Percentiles rank a stretch among this genome's conserved stretches.
Evolutionary conservation across 805 yeast species (phyloP).

Genomic region (Wickerhamiella allomyrinae): DNA sequence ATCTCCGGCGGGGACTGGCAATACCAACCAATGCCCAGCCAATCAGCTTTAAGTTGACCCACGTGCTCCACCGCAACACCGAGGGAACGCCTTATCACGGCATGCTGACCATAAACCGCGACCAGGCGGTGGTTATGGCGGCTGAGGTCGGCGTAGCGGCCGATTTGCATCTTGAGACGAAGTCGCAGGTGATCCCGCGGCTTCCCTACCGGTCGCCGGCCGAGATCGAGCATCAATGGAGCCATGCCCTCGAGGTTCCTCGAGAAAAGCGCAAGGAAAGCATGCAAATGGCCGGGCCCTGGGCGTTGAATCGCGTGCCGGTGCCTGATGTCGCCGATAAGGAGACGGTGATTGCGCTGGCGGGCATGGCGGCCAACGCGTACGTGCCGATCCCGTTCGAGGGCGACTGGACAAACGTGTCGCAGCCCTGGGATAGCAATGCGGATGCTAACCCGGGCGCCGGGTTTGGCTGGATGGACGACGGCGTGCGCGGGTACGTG

Average conservation of each 20-base stretch:
- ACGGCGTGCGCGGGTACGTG: conserved; percentile 82
- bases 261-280: conserved; percentile 12
- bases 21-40: neutral
- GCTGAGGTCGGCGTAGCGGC: conserved; percentile 1
- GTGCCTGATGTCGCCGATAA: conserved; percentile 69
- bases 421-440: conserved; percentile 23
- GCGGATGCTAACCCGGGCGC: conserved; percentile 37
- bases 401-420: conserved; percentile 78
- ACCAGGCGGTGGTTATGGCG: conserved; percentile 3
- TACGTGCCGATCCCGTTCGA: conserved; percentile 63
- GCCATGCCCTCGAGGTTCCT: conserved; percentile 33
- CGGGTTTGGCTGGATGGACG: conserved; percentile 75
- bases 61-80: conserved; percentile 8
- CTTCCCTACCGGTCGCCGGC: conserved; percentile 26
- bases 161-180: neutral
- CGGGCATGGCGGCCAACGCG: conserved; percentile 81
- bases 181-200: neutral
- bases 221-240: conserved; percentile 41
- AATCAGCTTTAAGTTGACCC: conserved; percentile 2
- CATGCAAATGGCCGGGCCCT: conserved; percentile 35
- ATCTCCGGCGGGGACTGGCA: neutral
- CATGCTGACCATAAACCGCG: neutral
- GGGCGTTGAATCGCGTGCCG: conserved; percentile 40
- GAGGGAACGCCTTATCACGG: conserved; percentile 5
- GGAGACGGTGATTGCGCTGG: conserved; percentile 59